Evolutionary conservation across 2,329 filamentous ascomycete species (phyloP).

Genomic region (Aspergillus sp.): DNA sequence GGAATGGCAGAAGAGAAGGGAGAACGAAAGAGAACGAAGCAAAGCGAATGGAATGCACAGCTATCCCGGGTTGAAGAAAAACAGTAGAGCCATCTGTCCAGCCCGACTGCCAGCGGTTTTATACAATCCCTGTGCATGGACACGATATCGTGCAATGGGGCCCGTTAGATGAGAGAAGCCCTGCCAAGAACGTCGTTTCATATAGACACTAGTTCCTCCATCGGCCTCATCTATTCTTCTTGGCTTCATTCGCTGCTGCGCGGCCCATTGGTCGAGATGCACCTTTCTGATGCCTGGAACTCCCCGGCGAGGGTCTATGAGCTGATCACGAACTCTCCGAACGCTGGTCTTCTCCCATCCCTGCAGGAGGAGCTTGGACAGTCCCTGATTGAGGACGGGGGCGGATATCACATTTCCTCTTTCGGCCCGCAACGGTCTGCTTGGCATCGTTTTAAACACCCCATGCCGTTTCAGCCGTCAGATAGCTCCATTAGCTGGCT

Average conservation of each 20-base stretch:
- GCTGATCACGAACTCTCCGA: neutral
- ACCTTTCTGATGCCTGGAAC: neutral
- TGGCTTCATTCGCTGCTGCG: neutral
- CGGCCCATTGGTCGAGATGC: neutral
- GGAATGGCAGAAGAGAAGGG: conserved; percentile 2
- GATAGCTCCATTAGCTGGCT: neutral
- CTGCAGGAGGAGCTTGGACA: neutral
- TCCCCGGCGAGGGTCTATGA: neutral
- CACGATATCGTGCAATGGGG: neutral
- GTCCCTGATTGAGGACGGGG: neutral
- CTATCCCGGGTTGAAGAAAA: conserved; percentile 7
- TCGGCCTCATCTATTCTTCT: conserved; percentile 4
- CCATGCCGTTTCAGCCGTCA: neutral
- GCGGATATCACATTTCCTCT: neutral
- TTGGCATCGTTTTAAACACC: neutral
- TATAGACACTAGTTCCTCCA: conserved; percentile 1
- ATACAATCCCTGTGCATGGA: neutral
- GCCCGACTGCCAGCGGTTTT: neutral
- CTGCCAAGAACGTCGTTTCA: conserved; percentile 12
- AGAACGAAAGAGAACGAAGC: conserved; percentile 6
- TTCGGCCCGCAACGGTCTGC: neutral
- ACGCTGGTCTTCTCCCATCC: neutral
- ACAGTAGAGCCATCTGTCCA: neutral
- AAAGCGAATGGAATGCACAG: conserved; percentile 8
- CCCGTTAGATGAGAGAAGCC: conserved; percentile 8